Evolutionary conservation across 169 alveolate species (phyloP).

Genomic region (Eimeria tenella): DNA sequence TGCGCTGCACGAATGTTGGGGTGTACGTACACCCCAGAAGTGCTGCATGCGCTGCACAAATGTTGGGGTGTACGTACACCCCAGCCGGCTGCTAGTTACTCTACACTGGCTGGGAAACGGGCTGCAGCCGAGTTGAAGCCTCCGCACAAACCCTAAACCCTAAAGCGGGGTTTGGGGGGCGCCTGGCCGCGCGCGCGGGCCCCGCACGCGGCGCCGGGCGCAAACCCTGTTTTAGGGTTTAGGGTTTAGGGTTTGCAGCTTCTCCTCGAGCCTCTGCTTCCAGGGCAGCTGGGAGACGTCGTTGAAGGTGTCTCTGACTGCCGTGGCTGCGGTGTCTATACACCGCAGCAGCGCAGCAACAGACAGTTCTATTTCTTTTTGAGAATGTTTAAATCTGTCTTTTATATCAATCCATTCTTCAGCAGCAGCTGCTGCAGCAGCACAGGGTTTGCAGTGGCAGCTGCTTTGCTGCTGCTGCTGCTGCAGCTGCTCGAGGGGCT

Average conservation of each 20-base stretch:
- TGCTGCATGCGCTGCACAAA: no score
- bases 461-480: neutral
- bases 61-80: no score
- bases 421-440: neutral
- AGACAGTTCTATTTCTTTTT: neutral
- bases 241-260: neutral
- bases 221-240: neutral
- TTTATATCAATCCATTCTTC: neutral
- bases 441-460: slow-evolving; percentile 2
- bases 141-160: no score
- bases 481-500: no score
- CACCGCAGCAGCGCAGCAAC: neutral
- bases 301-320: neutral
- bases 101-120: no score
- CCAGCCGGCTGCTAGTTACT: no score
- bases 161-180: no score
- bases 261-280: neutral
- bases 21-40: no score
- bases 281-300: neutral
- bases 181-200: no score
- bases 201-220: no score
- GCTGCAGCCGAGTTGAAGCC: no score
- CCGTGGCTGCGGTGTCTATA: slow-evolving; percentile 1
- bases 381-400: neutral
- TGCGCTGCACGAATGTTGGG: no score